Evolutionary conservation across 1,284 basidiomycete genomes (phyloP).

Genomic region (Meripilus lineatus): DNA sequence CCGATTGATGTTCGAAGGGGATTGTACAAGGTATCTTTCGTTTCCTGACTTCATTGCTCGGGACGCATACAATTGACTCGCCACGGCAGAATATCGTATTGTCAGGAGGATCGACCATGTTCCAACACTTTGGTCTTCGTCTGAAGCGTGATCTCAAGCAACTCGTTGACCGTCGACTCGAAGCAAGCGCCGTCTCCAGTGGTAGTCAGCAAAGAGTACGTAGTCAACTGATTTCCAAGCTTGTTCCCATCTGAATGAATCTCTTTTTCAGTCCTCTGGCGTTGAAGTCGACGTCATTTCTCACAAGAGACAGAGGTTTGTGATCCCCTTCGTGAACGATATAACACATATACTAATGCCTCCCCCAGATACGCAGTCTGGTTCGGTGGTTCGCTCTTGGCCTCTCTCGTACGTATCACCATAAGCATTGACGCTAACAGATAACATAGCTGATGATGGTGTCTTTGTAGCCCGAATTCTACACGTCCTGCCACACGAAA

Average conservation of each 20-base stretch:
- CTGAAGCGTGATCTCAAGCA: conserved; percentile 95
- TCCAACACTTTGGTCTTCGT: conserved; percentile 94
- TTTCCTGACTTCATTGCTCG: no score
- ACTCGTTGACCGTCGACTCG: conserved; percentile 88
- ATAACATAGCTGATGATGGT: no score
- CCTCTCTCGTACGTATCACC: conserved; percentile 72
- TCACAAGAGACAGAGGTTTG: conserved; percentile 92
- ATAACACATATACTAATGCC: conserved; percentile 10
- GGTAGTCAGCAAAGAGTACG: conserved; percentile 75
- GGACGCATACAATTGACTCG: no score
- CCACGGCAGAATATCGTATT: conserved; percentile 87
- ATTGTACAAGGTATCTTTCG: conserved; percentile 89
- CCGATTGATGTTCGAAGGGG: conserved; percentile 95
- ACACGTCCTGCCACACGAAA: conserved; percentile 96
- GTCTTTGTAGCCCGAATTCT: conserved; percentile 83
- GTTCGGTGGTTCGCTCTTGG: conserved; percentile 95
- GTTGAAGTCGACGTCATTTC: conserved; percentile 97
- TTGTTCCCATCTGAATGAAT: background rate
- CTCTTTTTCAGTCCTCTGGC: conserved; percentile 70
- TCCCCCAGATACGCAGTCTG: conserved; percentile 83
- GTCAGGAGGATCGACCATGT: conserved; percentile 96
- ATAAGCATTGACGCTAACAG: no score
- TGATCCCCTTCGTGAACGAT: conserved; percentile 3
- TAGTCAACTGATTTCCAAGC: conserved; percentile 15
- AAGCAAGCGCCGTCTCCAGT: conserved; percentile 70